Evolutionary conservation across 371 early-diverging fungal species (phyloP), one percentile per base, ranked within the genome.

Genomic region (Mortierella sp.): DNA sequence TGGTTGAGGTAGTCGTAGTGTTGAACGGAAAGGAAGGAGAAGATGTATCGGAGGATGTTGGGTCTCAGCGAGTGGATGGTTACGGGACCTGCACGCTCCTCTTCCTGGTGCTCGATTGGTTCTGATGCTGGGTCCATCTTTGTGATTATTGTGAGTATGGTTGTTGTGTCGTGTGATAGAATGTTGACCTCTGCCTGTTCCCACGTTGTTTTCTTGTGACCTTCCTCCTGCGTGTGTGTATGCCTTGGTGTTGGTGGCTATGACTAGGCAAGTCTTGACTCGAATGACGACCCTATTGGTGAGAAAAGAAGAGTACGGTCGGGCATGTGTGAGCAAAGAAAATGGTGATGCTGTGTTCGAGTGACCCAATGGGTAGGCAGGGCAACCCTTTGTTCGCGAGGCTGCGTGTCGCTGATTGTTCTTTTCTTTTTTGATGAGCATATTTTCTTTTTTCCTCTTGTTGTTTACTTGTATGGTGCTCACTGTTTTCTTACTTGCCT

Each of bases 1-100:
- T 86, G 86, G 72, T 86, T 86, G 43, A 86, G 80, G 65, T 86
- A 86, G 58, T 86, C 86, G 80, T 86, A 86, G 27, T 86, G 86
- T 63, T 82, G 79, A 44, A 86, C 56, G 0, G 86, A 75, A 21
- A 86, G 78, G 60, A 86, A 86, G 3, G 86, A 86, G 70, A 86
- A 86, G 54, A 86, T 86, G 70, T 86, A 86, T 7, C 86, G 79
- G 43, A 86, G 51, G 43, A 82, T 79, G n/a, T 71, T 76, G 0
- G 82, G 82, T 48, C 77, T 77, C 7, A 86, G 60, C 24, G 86
- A 86, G 38, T 86, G 86, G 48, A 86, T 86, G n/a, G 82, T 80
- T 24, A 72, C 72, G 3, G 86, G 79, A 48, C 79, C 63, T 12
- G 49, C 38, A 16, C 27, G 18, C 21, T 46, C 29, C 60, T 56